These are phyloP conservation scores for Phytopythium mirpurense DNA, from an alignment of 352 stramenopile genomes.

Conservation along the genomic window DNA sequence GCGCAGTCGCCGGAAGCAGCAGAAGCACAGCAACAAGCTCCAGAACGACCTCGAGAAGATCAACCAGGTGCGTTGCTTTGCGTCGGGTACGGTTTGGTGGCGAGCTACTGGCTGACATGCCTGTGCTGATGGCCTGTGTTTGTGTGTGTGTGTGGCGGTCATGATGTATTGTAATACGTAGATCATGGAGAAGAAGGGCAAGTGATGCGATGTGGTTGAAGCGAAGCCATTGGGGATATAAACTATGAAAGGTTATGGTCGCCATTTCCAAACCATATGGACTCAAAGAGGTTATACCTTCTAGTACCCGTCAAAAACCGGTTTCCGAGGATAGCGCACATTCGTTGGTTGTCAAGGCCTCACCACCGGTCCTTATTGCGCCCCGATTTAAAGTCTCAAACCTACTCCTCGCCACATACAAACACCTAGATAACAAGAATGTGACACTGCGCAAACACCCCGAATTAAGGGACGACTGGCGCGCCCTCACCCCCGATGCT, in stretches of 20 bases:
- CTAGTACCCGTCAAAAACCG: background rate
- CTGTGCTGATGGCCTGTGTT: background rate
- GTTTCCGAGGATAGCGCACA: background rate
- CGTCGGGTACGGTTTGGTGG: too few species aligned
- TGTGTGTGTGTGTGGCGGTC: background rate
- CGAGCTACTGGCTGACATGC: background rate
- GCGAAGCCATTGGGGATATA: conserved; percentile 2
- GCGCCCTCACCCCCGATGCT: background rate
- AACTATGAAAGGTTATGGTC: background rate
- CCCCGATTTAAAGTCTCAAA: background rate
- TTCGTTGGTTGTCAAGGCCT: conserved; percentile 30
- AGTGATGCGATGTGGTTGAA: background rate
- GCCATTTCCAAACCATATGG: background rate
- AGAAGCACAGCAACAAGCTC: conserved; percentile 65
- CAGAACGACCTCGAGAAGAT: conserved; percentile 71
- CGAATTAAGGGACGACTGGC: conserved; percentile 1
- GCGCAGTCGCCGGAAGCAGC: conserved; percentile 42
- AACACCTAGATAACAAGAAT: background rate
- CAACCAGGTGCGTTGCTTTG: conserved; percentile 60
- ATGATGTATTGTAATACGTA: conserved; percentile 6
- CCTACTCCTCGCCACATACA: background rate
- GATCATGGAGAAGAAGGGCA: conserved; percentile 26
- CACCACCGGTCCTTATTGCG: conserved; percentile 7
- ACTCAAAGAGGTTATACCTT: background rate
- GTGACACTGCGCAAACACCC: background rate